These are phyloP conservation scores for Ustilago xerochloae DNA, from an alignment of 1,284 basidiomycete species.

Conservation along the genomic window DNA sequence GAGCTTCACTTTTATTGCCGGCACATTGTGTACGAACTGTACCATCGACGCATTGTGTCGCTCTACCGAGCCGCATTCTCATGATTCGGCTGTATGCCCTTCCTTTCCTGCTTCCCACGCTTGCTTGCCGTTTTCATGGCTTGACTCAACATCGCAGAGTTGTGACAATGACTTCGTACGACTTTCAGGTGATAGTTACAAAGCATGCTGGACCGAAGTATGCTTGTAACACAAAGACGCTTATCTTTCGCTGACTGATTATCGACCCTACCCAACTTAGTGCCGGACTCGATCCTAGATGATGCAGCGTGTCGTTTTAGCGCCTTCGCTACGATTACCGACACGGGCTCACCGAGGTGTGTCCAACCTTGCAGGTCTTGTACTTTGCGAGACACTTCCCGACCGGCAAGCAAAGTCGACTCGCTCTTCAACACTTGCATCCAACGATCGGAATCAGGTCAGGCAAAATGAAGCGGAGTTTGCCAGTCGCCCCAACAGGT, in stretches of 20 bases:
- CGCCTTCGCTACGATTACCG: constrained; percentile 1
- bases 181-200: too few relatives aligned
- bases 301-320: background rate
- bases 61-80: background rate
- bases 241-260: too few relatives aligned
- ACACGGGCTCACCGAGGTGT: background rate
- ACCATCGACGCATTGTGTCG: too few relatives aligned
- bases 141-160: too few relatives aligned
- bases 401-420: too few relatives aligned
- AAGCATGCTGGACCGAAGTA: too few relatives aligned
- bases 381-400: too few relatives aligned
- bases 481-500: background rate
- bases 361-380: background rate
- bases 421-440: too few relatives aligned
- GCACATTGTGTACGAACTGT: too few relatives aligned
- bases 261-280: background rate
- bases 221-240: too few relatives aligned
- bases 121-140: background rate
- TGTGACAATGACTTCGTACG: too few relatives aligned
- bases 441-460: background rate
- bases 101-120: background rate
- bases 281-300: background rate
- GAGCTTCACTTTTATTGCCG: too few relatives aligned
- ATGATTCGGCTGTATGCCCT: background rate
- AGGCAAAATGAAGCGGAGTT: background rate